These are phyloP conservation scores for Taphrina communis DNA, from an alignment of 1,139 yeast genomes.

Conservation along the genomic window DNA sequence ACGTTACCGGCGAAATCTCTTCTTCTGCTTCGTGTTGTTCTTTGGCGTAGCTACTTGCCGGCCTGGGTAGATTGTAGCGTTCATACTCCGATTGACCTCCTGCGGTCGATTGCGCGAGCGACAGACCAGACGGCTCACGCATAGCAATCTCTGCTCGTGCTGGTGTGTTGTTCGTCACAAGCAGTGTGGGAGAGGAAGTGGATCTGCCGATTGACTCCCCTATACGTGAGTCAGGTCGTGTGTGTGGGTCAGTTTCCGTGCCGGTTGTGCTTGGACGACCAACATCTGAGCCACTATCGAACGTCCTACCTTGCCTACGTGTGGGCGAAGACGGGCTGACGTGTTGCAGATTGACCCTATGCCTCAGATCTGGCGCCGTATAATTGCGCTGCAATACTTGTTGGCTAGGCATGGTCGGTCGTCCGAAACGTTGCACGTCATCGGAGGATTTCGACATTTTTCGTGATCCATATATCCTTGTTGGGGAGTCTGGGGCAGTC, in stretches of 20 bases:
- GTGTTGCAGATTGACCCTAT: neutral
- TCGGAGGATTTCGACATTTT: constrained; percentile 7
- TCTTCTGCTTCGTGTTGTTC: neutral
- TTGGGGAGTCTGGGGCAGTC: neutral
- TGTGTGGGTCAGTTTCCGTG: neutral
- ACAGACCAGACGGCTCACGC: no score
- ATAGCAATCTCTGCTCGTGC: no score
- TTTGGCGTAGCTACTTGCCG: neutral
- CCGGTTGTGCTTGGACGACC: neutral
- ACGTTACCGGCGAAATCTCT: neutral
- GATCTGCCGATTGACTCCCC: neutral
- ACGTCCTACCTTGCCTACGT: neutral
- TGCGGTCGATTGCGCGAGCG: no score
- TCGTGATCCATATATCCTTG: constrained; percentile 13
- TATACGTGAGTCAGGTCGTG: neutral
- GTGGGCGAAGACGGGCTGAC: neutral
- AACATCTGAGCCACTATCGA: neutral
- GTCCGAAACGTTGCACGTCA: constrained; percentile 15
- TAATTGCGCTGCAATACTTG: constrained; percentile 5
- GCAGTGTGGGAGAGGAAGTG: neutral
- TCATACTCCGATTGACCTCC: constrained; percentile 1
- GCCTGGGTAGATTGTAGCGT: constrained; percentile 2
- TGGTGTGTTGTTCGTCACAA: neutral
- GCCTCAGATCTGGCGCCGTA: constrained; percentile 23
- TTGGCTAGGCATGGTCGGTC: neutral